Evolutionary conservation across 495 filamentous ascomycete genomes (phyloP).

Genomic region (Cairneyella variabilis): DNA sequence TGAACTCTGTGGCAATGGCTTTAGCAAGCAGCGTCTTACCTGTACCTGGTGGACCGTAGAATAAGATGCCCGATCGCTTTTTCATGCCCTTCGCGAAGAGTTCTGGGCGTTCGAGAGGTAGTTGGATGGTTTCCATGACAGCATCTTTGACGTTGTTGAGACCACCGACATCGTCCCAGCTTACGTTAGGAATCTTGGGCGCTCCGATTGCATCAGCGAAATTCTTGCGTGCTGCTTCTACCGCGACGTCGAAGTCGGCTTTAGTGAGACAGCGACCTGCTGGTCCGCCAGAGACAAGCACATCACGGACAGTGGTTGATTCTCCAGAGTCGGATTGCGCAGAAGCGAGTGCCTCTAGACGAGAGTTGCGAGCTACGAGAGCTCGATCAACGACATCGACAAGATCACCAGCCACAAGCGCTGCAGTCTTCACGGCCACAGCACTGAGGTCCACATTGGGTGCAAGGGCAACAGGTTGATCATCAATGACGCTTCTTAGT

Average conservation of each 20-base stretch:
- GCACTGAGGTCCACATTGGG: conserved; percentile 76
- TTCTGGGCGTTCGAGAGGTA: conserved; percentile 88
- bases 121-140: conserved; percentile 92
- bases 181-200: conserved; percentile 95
- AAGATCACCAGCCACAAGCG: conserved; percentile 89
- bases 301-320: conserved; percentile 66
- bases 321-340: conserved; percentile 35
- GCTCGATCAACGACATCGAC: conserved; percentile 93
- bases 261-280: conserved; percentile 74
- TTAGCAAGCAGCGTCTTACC: conserved; percentile 97
- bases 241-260: conserved; percentile 81
- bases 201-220: conserved; percentile 97
- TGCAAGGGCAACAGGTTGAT: conserved; percentile 66
- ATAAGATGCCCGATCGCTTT: conserved; percentile 94
- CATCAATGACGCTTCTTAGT: conserved; percentile 69
- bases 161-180: conserved; percentile 95
- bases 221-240: conserved; percentile 93
- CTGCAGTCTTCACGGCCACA: conserved; percentile 91
- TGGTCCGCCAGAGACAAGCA: conserved; percentile 86
- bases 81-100: conserved; percentile 98
- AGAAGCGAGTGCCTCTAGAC: conserved; percentile 65
- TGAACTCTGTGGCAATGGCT: conserved; percentile 97
- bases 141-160: conserved; percentile 92
- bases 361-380: conserved; percentile 63
- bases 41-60: conserved; percentile 95